Evolutionary conservation across 495 filamentous ascomycete species (phyloP).

Genomic region (Hyphodiscus hymeniophilus): DNA sequence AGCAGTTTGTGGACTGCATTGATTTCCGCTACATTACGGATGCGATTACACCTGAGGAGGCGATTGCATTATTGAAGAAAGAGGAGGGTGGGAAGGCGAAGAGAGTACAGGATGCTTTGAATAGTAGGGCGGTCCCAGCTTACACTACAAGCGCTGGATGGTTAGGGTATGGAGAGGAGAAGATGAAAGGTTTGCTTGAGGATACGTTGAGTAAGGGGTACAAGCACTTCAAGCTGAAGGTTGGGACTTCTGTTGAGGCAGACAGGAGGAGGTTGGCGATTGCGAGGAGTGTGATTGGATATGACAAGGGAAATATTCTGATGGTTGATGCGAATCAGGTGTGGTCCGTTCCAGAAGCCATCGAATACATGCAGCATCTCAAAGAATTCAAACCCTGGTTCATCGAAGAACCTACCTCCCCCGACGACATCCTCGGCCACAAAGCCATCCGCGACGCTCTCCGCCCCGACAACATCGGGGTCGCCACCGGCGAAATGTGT

Average conservation of each 20-base stretch:
- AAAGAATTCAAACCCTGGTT: conserved; percentile 90
- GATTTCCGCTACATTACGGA: conserved; percentile 94
- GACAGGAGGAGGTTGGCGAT: conserved; percentile 63
- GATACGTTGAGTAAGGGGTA: conserved; percentile 72
- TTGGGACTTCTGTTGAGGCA: conserved; percentile 62
- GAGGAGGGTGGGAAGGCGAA: conserved; percentile 54
- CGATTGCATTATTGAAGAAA: conserved; percentile 57
- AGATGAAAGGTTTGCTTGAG: conserved; percentile 63
- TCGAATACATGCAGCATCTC: conserved; percentile 77
- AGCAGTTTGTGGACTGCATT: conserved; percentile 79
- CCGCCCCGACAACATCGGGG: conserved; percentile 64
- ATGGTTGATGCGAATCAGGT: conserved; percentile 96
- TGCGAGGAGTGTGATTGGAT: conserved; percentile 76
- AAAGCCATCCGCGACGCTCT: conserved; percentile 75
- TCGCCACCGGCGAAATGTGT: conserved; percentile 95
- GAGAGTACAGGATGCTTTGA: conserved; percentile 61
- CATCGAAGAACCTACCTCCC: conserved; percentile 94
- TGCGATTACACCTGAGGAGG: conserved; percentile 83
- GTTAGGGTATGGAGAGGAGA: conserved; percentile 87
- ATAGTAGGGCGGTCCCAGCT: conserved; percentile 68
- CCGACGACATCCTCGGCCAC: conserved; percentile 88
- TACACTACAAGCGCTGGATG: conserved; percentile 90
- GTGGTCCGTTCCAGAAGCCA: conserved; percentile 88
- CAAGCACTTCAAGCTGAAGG: conserved; percentile 87
- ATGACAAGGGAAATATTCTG: conserved; percentile 75